Base-by-base conservation (phyloP, 2,329 filamentous ascomycete genomes). In the Ceratocystis albifundus region DNA sequence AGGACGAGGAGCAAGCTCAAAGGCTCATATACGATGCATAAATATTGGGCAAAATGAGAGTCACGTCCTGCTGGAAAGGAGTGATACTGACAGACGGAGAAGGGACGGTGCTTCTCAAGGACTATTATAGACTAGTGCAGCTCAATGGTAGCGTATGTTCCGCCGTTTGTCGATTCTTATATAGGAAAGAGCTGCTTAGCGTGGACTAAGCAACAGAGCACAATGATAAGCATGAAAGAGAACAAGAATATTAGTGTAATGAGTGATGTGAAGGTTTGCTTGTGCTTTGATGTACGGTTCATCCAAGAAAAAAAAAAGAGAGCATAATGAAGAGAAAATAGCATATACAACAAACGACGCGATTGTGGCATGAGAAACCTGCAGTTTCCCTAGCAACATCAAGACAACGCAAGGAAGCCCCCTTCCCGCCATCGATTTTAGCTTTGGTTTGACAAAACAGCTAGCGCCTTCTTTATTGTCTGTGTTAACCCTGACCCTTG, bases 311-410 rank as follows among this genome's bases (percentile, higher is more conserved):
- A 57, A 28, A 59, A 57, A 53, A 36, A 36, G 36, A 48, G 48
- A 62, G 61, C 61, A 46, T 32, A 59, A 36, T 22, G 22, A 46
- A 41, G 32, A 62, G 61, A 62, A 48, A 17, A 62, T 17, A 36
- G 57, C 32, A 41, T 41, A 41, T 12, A 41, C 36, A 41, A 12
- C 36, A 41, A 6, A 25, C 15, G 55, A 59, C 55, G 25, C 55
- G 55, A 12, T 32, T 59, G 5, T 59, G 8, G 30, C 66, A 66
- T 50, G 67, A 50, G 53, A 22, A 59, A 12, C 41, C 17, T 32
- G 44, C 17, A 32, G 64, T 68, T 66, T 57, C 67, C 59, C 53
- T 61, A 64, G 67, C 64, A 68, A 68, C 67, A 28, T 46, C 10
- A 36, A 28, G 41, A 57, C n/a, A n/a, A n/a, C 8, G 30, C 65